Percentiles rank a stretch among this genome's conserved stretches.
Evolutionary conservation across 257 asterid genomes (phyloP).

Genomic region (Lycium ferocissimum): DNA sequence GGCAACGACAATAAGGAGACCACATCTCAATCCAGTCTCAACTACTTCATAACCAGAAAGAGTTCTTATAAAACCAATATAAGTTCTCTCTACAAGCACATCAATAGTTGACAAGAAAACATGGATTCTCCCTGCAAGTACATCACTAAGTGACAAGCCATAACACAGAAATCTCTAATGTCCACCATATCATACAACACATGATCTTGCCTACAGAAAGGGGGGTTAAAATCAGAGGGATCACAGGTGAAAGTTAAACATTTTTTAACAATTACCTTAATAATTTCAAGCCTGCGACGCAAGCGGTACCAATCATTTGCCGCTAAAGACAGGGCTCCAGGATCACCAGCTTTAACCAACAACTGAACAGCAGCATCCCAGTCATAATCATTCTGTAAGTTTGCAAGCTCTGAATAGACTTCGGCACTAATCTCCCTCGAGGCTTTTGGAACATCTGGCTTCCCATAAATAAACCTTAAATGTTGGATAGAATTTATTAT

Average conservation of each 20-base stretch:
- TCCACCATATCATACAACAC: not conserved
- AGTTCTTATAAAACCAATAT: slow-evolving; percentile 12
- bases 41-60: slow-evolving; percentile 23
- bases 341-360: slow-evolving; percentile 80
- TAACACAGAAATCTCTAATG: not conserved
- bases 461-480: slow-evolving; percentile 92
- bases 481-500: slow-evolving; percentile 34
- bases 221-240: not conserved
- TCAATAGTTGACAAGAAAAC: slow-evolving; percentile 10
- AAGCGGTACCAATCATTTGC: slow-evolving; percentile 95
- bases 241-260: not conserved
- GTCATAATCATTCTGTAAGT: slow-evolving; percentile 66
- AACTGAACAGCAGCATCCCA: slow-evolving; percentile 86
- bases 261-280: slow-evolving; percentile 60
- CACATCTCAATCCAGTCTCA: not conserved
- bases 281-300: slow-evolving; percentile 92
- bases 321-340: slow-evolving; percentile 69
- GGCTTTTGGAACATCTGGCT: slow-evolving; percentile 92
- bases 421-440: slow-evolving; percentile 67
- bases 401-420: slow-evolving; percentile 73
- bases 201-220: not conserved
- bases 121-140: not conserved
- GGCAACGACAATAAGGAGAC: not conserved
- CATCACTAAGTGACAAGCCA: not conserved
- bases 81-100: not conserved